These are phyloP conservation scores for Cytospora mali DNA, from an alignment of 2,329 filamentous ascomycete genomes.

Conservation along the genomic window DNA sequence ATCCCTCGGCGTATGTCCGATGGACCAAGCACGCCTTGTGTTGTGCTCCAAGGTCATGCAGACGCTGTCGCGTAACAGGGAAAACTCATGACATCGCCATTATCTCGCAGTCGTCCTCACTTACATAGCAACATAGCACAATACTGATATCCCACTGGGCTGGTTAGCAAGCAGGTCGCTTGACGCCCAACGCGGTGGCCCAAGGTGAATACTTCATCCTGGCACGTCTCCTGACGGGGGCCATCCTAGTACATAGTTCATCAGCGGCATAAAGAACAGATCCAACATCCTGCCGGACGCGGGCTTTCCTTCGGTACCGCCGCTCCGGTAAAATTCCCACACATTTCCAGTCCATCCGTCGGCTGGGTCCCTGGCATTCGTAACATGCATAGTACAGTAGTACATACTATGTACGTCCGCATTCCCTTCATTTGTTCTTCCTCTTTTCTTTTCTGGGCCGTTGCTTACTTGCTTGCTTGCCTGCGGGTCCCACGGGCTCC, in stretches of 20 bases:
- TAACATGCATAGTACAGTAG: too few relatives aligned
- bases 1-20: slow-evolving; percentile 10
- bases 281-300: too few relatives aligned
- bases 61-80: too few relatives aligned
- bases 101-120: not conserved
- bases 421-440: not conserved
- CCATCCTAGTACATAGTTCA: too few relatives aligned
- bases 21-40: not conserved
- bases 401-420: too few relatives aligned
- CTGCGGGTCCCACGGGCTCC: slow-evolving; percentile 3
- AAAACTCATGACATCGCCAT: slow-evolving; percentile 1
- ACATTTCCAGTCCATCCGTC: not conserved
- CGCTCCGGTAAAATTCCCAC: not conserved
- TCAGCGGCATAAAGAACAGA: too few relatives aligned
- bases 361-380: too few relatives aligned
- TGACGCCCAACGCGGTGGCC: too few relatives aligned
- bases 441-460: not conserved
- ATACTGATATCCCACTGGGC: too few relatives aligned
- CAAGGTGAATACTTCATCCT: not conserved
- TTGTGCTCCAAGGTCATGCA: not conserved
- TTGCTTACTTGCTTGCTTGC: too few relatives aligned
- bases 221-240: not conserved
- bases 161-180: not conserved
- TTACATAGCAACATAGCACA: not conserved
- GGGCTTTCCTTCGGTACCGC: not conserved